Evolutionary conservation across 768 basidiomycete genomes (phyloP), one percentile per base, ranked within the genome.

Genomic region (Tylopilus subfusipes): DNA sequence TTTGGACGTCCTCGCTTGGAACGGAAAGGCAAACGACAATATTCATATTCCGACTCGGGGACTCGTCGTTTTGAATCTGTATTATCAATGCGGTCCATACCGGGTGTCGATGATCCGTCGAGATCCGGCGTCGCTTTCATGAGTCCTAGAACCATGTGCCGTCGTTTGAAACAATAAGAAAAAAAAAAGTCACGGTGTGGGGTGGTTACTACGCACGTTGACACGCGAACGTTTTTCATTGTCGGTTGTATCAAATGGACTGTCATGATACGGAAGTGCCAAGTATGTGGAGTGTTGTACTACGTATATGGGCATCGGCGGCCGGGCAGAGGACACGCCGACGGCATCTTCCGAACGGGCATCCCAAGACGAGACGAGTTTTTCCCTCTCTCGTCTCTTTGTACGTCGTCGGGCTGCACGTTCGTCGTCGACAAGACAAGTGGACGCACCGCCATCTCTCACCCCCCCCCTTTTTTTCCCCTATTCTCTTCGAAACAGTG

Each of bases 51-150:
- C 22, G 30, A 21, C 52, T 40, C 40, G 47, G 40, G 4, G 36
- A 9, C n/a, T n/a, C n/a, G 36, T 13, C 31, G 2, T 27, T 27
- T 9, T 46, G 29, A 21, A 31, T 14, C 14, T 33, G 4, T 33
- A 4, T 33, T 13, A 16, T 6, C 14, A 27, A 16, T 18, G 29
- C 54, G 48, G 48, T 40, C 30, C 7, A 9, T 21, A 39, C 48
- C 43, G 54, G 48, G n/a, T n/a, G 16, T 55, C 29, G 54, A 50
- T 31, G 54, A 30, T 40, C 54, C 54, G 48, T 39, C 42, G 48
- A 43, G 48, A 54, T 44, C 54, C 48, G 42, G 25, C 16, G 36
- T 42, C n/a, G n/a, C n/a, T n/a, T n/a, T n/a, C 29, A 40, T 4
- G 8, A 5, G 43, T 31, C 22, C 16, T 13, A 30, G 30, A 30